Evolutionary conservation across 2,329 filamentous ascomycete genomes (phyloP), one percentile per base, ranked within the genome.

Genomic region (Aureobasidium pullulans): DNA sequence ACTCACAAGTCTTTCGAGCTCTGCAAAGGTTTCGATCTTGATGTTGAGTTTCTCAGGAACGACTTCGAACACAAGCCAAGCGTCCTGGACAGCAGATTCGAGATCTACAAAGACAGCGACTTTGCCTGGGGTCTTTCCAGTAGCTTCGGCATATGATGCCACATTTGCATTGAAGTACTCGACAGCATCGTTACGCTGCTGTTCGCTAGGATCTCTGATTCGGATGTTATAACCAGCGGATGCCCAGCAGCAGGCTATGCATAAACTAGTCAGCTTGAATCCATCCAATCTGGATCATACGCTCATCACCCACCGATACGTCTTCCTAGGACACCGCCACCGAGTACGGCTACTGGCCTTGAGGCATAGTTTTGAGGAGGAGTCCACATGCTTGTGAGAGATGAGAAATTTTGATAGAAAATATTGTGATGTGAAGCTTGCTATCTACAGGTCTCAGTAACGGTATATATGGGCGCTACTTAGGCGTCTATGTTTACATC

Each of bases 61-160:
- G 11, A 75, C 78, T 65, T 81, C 81, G 61, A 81, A 75, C 16
- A 81, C 76, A 6, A 82, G 70, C 81, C 77, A 84, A 2, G 79
- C 75, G 28, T 76, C 68, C 1, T 66, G 52, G 3, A 82, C 74
- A 0, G 79, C 76, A 0, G 64, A 56, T 7, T 69, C 57, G 1
- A 81, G 64, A 34, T 74, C 70, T 3, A 72, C 68, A 15, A 73
- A 69, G 1, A 70, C 70, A 9, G 66, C 53, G 0, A 69, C 65
- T 0, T 57, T 66, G 1, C 75, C 76, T 56, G 52, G 61, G 15
- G 29, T 31, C 28, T 31, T 43, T 19, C 32, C 36, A 10, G 39
- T 43, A 6, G 50, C 43, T 48, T 47, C 60, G 11, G 59, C 37
- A 15, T 64, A 31, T 23, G 61, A 61, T 48, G 57, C 64, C 6